Evolutionary conservation across 2,329 filamentous ascomycete genomes (phyloP), one percentile per base, ranked within the genome.

Genomic region (Corniculantispora saksenae): DNA sequence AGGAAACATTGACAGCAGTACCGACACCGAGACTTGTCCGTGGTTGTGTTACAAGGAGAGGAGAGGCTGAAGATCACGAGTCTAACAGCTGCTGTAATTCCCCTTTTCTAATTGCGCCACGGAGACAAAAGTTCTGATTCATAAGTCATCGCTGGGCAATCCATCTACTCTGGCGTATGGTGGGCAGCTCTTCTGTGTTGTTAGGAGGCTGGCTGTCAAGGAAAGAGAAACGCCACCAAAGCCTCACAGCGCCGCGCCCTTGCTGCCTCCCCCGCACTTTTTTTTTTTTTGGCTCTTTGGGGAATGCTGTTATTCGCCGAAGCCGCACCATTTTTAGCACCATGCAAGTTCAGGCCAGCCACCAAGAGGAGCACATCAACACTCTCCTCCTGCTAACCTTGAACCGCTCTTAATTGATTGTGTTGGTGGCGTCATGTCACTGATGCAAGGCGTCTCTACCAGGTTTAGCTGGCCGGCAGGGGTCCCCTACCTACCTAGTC

Each of bases 1-100:
- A 21, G 19, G n/a, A n/a, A n/a, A n/a, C 27, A 35, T 21, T 17
- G 6, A 19, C 13, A 55, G 32, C n/a, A 23, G 23, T 27, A 29
- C n/a, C 35, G 25, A 60, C 19, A 25, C 57, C 57, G 57, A 60
- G 57, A 60, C 29, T 60, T 60, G 43, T 60, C 57, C 57, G 57
- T 21, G 29, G 21, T 54, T n/a, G 7, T 29, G 19, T 29, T n/a
- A n/a, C n/a, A n/a, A n/a, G n/a, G 19, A 25, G 8, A 25, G 21
- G 23, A 23, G 9, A 15, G 35, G 12, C 21, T 29, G 17, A 10
- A 27, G 54, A 57, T 57, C 54, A 57, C 54, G 54, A 57, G 54
- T 58, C 21, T n/a, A 58, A 21, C 3, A 15, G 32, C 43, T 40
- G 21, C 35, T 23, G 21, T 48, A 5, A 21, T 48, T 48, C 6